phyloP scores from a whole-genome alignment of 768 basidiomycete species.

The Lactarius hengduanensis region DNA sequence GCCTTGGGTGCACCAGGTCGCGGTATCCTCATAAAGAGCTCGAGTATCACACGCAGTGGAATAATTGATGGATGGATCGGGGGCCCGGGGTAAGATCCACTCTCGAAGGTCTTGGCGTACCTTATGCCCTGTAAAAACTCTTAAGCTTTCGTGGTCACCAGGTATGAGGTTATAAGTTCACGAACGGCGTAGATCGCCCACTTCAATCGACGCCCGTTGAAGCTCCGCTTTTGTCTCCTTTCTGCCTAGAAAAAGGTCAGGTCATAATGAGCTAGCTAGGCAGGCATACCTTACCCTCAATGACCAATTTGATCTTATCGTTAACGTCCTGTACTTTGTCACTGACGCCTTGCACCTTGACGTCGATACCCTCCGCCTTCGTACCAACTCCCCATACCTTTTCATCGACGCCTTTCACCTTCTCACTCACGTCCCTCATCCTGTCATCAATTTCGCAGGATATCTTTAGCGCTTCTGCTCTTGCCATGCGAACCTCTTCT shows the following conservation, averaged over 20 bases:
- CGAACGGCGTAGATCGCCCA: not conserved
- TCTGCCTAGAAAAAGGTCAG: not conserved
- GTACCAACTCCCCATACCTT: not conserved
- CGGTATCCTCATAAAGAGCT: not conserved
- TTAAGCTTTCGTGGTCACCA: not conserved
- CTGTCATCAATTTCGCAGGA: not conserved
- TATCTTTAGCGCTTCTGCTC: not conserved
- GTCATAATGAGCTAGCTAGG: not conserved
- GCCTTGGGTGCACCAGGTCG: conserved; percentile 1
- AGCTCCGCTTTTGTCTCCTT: not conserved
- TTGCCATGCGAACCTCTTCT: not conserved
- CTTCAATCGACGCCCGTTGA: not conserved
- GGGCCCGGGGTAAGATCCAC: conserved; percentile 1
- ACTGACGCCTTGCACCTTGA: not conserved
- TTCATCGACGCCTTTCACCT: not conserved
- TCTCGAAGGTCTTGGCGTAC: not conserved
- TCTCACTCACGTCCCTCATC: not conserved
- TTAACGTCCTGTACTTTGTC: not conserved
- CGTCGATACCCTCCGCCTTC: not conserved
- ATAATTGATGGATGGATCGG: conserved; percentile 4
- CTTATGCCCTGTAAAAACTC: not conserved
- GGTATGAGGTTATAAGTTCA: not conserved
- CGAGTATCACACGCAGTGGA: not conserved
- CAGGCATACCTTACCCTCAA: not conserved
- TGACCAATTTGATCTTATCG: not conserved